Conservation (phyloP, 1,284 basidiomycete genomes). For the Farysia itapuensis region DNA sequence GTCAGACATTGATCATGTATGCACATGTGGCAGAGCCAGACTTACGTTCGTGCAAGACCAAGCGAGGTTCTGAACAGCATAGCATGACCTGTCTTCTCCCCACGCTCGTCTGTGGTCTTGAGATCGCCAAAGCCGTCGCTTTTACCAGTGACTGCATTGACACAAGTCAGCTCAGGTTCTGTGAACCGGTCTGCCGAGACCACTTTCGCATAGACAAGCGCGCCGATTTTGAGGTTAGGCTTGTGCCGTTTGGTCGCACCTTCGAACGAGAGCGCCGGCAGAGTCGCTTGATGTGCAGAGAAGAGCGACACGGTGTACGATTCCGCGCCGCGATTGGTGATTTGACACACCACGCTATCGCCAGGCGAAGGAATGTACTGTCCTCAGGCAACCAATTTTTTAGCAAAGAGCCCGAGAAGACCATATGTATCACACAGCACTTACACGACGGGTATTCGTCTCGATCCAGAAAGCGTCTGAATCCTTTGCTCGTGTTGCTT, state of each 20-base stretch:
- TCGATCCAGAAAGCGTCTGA: conserved; percentile 42
- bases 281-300: conserved; percentile 37
- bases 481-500: background rate
- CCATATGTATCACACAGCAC: no score
- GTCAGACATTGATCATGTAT: no score
- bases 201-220: conserved; percentile 51
- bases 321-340: conserved; percentile 49
- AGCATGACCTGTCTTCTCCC: conserved; percentile 15
- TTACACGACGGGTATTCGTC: conserved; percentile 23
- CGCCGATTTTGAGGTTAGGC: conserved; percentile 53
- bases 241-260: conserved; percentile 57
- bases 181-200: conserved; percentile 41
- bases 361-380: conserved; percentile 45
- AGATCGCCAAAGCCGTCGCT: conserved; percentile 54
- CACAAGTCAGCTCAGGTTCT: conserved; percentile 56
- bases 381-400: no score
- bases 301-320: conserved; percentile 51
- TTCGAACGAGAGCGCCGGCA: conserved; percentile 55
- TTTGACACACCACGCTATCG: conserved; percentile 52
- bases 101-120: conserved; percentile 32
- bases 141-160: conserved; percentile 50
- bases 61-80: conserved; percentile 32
- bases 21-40: background rate
- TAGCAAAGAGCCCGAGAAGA: no score
- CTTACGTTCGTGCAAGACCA: conserved; percentile 32